These are phyloP conservation scores for Effrenium voratum DNA, from an alignment of 73 alveolate species.

Conservation along the genomic window DNA sequence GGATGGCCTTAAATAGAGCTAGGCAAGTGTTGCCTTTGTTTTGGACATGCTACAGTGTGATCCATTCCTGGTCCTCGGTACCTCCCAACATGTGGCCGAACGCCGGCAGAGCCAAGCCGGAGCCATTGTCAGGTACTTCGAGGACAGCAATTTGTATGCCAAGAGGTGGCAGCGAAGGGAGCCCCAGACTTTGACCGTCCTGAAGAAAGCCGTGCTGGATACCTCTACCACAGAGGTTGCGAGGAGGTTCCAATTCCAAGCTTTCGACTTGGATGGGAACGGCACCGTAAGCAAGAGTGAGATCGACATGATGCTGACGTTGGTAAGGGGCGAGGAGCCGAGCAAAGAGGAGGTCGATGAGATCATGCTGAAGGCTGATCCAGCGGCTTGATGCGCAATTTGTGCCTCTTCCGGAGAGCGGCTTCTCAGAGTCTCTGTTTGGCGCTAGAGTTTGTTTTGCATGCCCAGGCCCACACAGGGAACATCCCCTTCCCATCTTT, in stretches of 20 bases:
- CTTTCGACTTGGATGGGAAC: conserved; percentile 75
- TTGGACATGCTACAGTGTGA: too few species aligned
- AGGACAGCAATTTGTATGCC: conserved; percentile 76
- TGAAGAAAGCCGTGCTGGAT: conserved; percentile 79
- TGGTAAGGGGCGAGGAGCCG: conserved; percentile 59
- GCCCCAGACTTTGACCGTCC: conserved; percentile 79
- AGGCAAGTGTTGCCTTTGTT: too few species aligned
- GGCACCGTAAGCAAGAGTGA: conserved; percentile 90
- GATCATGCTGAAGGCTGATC: conserved; percentile 83
- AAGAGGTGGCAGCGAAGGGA: conserved; percentile 92
- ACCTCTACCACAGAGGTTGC: conserved; percentile 87
- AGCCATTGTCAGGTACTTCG: conserved; percentile 60
- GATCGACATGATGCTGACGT: conserved; percentile 87
- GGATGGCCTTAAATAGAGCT: too few species aligned
- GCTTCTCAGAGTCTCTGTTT: not conserved
- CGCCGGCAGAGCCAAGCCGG: too few species aligned
- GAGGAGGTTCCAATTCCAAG: conserved; percentile 81
- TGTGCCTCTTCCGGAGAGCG: not conserved
- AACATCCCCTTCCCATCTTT: conserved; percentile 70
- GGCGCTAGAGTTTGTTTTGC: not conserved
- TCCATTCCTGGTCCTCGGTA: too few species aligned
- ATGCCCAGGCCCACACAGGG: conserved; percentile 78
- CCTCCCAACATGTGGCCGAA: too few species aligned
- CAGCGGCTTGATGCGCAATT: conserved; percentile 12
- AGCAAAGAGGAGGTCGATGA: conserved; percentile 65